Base-by-base conservation (phyloP, 2,329 filamentous ascomycete species). In the Pseudocercospora pini-densiflorae region DNA sequence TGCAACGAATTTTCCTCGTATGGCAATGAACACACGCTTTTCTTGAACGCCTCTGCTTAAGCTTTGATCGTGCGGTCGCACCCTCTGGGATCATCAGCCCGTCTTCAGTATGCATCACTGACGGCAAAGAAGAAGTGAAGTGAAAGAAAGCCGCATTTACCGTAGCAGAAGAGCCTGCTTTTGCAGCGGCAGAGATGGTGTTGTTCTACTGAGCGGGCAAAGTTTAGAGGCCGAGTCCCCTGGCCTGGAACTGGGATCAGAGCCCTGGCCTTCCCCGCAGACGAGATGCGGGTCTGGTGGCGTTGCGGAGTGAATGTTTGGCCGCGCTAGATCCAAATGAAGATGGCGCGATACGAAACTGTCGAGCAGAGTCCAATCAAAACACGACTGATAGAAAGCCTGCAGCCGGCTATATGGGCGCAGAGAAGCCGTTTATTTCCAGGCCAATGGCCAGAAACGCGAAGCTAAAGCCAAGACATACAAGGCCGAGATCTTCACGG, bases 11-110 rank as follows among this genome's bases (percentile, higher is more conserved):
- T 47, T 72, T 69, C 43, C 68, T 62, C 19, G 68, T 68, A 65
- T 71, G 68, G 61, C 68, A 72, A 61, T 72, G 70, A 49, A 67
- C 61, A 43, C 68, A 72, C 9, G 68, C 67, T 49, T 68, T 69
- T 40, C 70, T 59, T 8, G 68, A 70, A 16, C 70, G 68, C 40
- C 70, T 55, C 45, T 72, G 68, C 57, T 70, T 70, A 54, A 70
- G 66, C 54, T 70, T 70, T 31, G 66, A 67, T 59, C 64, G 66
- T 24, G 62, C 54, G 33, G 49, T 57, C n/a, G 59, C 29, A 43
- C 59, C 59, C n/a, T 66, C 53, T n/a, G 64, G 54, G 61, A 60
- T 55, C 64, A 63, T 63, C 24, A 58, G 29, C 19, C 43, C 64
- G 54, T 23, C 45, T 47, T 33, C 49, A 31, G 40, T 27, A 36